Evolutionary conservation across 306 rosid genomes (phyloP).

Genomic region (Vigna trinervia): DNA sequence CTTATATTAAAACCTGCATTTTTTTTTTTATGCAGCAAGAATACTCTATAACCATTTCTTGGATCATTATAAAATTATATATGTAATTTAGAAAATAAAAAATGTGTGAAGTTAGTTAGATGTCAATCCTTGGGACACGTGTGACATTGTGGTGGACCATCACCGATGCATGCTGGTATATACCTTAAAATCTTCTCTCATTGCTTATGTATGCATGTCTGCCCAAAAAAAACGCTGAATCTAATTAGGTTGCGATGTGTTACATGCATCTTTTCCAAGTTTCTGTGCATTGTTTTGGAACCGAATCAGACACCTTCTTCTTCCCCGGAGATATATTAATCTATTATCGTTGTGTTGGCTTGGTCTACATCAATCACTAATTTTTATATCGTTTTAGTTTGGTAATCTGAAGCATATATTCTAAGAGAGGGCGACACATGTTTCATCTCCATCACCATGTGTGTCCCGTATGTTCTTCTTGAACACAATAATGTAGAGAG

Average conservation of each 20-base stretch:
- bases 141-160: conserved; percentile 16
- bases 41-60: neutral
- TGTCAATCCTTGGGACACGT: conserved; percentile 38
- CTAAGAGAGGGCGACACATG: conserved; percentile 43
- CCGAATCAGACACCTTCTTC: conserved; percentile 33
- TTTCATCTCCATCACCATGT: conserved; percentile 35
- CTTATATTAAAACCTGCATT: neutral
- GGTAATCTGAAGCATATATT: conserved; percentile 41
- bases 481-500: neutral
- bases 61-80: too few relatives aligned
- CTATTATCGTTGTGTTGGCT: conserved; percentile 38
- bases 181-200: neutral
- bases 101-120: conserved; percentile 1
- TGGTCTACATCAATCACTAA: neutral
- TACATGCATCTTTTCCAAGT: conserved; percentile 52
- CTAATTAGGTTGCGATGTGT: conserved; percentile 9
- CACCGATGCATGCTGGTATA: conserved; percentile 10
- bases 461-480: neutral
- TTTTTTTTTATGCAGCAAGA: neutral
- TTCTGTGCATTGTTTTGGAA: conserved; percentile 35
- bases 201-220: conserved; percentile 40
- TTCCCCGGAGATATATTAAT: conserved; percentile 11
- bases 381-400: conserved; percentile 39
- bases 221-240: neutral
- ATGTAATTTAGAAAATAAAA: too few relatives aligned